Percentiles rank a stretch among this genome's conserved stretches.
Conservation (phyloP, 2,329 filamentous ascomycete genomes). For the Parafenestella ontariensis region DNA sequence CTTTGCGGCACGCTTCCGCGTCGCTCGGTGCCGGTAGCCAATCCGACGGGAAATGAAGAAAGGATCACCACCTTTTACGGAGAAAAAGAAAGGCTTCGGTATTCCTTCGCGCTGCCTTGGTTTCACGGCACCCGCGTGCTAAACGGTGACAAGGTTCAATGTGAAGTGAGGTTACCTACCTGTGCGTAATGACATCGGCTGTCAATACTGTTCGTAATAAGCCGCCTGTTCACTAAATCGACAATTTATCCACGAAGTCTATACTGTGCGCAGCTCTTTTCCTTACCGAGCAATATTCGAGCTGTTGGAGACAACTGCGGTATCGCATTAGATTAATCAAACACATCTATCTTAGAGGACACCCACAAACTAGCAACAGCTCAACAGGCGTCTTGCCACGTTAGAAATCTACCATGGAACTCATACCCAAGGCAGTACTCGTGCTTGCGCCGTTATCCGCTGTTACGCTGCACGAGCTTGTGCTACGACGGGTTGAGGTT, state of each 20-base stretch:
- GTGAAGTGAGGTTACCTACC: not conserved
- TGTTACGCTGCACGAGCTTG: slow-evolving; percentile 6
- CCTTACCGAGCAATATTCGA: too few species aligned
- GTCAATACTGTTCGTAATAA: too few species aligned
- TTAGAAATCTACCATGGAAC: not conserved
- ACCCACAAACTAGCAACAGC: too few species aligned
- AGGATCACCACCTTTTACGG: not conserved
- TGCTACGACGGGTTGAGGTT: slow-evolving; percentile 10
- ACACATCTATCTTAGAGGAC: too few species aligned
- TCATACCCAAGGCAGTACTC: not conserved
- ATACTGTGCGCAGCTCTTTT: not conserved
- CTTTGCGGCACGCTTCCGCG: not conserved
- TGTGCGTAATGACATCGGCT: too few species aligned
- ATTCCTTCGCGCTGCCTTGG: not conserved
- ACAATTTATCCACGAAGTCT: too few species aligned
- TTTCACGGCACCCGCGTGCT: not conserved
- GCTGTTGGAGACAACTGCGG: too few species aligned
- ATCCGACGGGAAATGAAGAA: not conserved
- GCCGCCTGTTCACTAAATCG: too few species aligned
- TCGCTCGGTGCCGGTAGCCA: not conserved
- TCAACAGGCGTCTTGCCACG: too few species aligned
- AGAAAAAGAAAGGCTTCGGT: not conserved
- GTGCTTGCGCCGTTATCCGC: slow-evolving; percentile 2
- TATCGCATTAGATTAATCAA: too few species aligned
- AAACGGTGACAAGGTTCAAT: not conserved